Evolutionary conservation across 352 stramenopile species (phyloP).

Genomic region (Phytopythium montanum): DNA sequence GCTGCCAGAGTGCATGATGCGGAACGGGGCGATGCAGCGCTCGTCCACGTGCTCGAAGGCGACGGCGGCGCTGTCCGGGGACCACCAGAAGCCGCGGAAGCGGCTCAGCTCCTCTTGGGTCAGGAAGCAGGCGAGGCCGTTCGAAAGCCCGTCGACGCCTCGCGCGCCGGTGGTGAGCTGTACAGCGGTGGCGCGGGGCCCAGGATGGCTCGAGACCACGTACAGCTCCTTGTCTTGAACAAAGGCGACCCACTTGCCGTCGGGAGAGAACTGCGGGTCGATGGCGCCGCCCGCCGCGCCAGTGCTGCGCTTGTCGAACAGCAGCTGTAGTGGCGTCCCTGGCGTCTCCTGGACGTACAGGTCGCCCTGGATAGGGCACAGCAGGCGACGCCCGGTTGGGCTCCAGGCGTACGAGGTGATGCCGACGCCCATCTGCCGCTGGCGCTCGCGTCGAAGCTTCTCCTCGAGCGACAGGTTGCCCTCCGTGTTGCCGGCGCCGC

Average conservation of each 20-base stretch:
- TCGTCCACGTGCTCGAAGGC: conserved; percentile 94
- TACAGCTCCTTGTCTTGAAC: conserved; percentile 94
- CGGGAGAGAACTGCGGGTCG: conserved; percentile 92
- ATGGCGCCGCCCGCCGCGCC: conserved; percentile 78
- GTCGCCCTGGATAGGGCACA: conserved; percentile 91
- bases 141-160: conserved; percentile 66
- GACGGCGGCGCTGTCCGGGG: conserved; percentile 78
- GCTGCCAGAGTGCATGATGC: conserved; percentile 94
- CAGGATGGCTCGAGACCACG: conserved; percentile 67
- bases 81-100: conserved; percentile 97
- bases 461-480: conserved; percentile 87
- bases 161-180: conserved; percentile 80
- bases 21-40: conserved; percentile 90
- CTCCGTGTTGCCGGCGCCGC: conserved; percentile 78
- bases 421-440: conserved; percentile 89
- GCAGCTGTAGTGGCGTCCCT: conserved; percentile 59
- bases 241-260: conserved; percentile 93
- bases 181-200: conserved; percentile 39
- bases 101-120: conserved; percentile 97
- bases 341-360: conserved; percentile 92
- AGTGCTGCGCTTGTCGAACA: conserved; percentile 87
- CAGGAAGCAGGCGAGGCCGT: conserved; percentile 97
- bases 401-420: conserved; percentile 91
- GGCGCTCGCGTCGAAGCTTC: conserved; percentile 88
- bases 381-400: conserved; percentile 60